Base-by-base conservation (phyloP, 768 basidiomycete species). In the Sarcodon aspratus region DNA sequence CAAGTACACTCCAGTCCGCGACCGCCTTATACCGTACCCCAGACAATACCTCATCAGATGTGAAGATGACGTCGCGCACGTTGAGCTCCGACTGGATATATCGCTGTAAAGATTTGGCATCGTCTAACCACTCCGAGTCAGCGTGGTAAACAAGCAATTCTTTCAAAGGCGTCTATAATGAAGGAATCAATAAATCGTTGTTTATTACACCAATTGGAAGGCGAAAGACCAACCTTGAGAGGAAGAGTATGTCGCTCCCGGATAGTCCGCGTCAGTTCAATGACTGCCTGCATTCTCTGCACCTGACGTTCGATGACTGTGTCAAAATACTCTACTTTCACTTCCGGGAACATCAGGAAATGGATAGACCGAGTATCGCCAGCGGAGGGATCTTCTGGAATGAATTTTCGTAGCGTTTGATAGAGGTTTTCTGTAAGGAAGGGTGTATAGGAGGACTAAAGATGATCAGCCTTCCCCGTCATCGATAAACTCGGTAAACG, bases 341-440 rank as follows among this genome's bases (percentile, higher is more conserved):
- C 85, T 36, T 84, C 76, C 0, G 96, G 96, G 82, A 96, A 98
- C 47, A 79, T 75, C 52, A 98, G 63, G 76, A 98, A 99, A 68
- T 99, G 96, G 54, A 99, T 70, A 3, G 96, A 98, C 50, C 96
- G 85, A 6, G 83, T 75, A 58, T 98, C 96, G 2, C 76, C 78
- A 13, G 74, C 74, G 27, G 69, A 62, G 15, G 80, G 74, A 55
- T 88, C 77, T 51, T 80, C 79, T 0, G 92, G 90, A 54, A 95
- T 86, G 70, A 79, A 95, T n/a, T 70, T 70, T 43, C 82, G 79
- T 36, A 98, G 74, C 33, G 88, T 80, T 63, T 98, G 96, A 65
- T 97, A 98, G 52, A 98, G 72, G 66, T 84, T 96, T 66, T 99
- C 96, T 7, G 93, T 94, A 62, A 98, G 71, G 79, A 97, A 98